These are phyloP conservation scores for Puccinia coronata DNA, from an alignment of 1,284 basidiomycete species.

Conservation along the genomic window DNA sequence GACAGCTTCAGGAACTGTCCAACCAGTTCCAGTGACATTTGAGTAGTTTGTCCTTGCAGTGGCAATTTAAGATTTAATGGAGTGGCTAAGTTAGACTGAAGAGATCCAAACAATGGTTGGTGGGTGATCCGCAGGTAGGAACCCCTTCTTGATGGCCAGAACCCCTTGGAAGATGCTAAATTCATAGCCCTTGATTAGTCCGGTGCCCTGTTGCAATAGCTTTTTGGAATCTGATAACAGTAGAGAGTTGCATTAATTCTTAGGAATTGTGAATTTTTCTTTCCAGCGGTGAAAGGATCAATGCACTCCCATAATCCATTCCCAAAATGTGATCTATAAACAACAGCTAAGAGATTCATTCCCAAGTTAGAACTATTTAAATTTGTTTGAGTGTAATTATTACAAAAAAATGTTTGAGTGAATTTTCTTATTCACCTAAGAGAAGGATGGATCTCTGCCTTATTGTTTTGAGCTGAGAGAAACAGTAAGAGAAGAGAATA, in stretches of 20 bases:
- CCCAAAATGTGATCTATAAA: conserved; percentile 29
- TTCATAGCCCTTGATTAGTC: conserved; percentile 41
- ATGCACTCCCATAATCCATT: conserved; percentile 36
- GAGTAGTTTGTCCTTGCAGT: background rate
- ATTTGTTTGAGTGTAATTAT: no score
- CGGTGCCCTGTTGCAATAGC: conserved; percentile 31
- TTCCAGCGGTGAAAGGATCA: background rate
- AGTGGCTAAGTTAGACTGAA: background rate
- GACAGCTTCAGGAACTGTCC: background rate
- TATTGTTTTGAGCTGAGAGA: no score
- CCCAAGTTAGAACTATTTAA: background rate
- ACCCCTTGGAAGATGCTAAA: conserved; percentile 47
- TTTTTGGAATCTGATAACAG: conserved; percentile 32
- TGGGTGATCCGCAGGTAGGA: background rate
- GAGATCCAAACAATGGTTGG: background rate
- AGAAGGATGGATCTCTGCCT: no score
- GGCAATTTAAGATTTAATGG: background rate
- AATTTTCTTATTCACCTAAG: no score
- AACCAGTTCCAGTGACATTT: background rate
- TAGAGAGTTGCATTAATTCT: background rate
- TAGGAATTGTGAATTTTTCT: background rate
- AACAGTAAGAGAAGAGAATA: no score
- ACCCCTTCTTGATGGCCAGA: conserved; percentile 40
- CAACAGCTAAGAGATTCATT: conserved; percentile 20
- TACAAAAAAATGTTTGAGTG: no score